Evolutionary conservation across 805 yeast species (phyloP), one percentile per base, ranked within the genome.

Genomic region (Saccharomyces mikatae): DNA sequence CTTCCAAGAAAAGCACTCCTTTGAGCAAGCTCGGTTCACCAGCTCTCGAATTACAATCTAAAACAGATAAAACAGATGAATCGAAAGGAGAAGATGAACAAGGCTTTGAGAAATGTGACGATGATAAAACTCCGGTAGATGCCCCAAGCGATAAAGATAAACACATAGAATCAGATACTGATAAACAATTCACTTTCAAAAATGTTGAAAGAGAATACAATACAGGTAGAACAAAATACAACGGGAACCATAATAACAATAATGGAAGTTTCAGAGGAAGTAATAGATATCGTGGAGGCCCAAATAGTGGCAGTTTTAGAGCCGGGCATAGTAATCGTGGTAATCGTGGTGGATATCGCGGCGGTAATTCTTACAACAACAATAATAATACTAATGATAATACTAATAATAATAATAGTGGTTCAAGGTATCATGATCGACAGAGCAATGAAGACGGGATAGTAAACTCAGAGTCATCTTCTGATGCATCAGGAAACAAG

Each of bases 141-240:
- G 22, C 22, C 24, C 17, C 44, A 36, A 21, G 22, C 27, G 47
- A 32, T 27, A 46, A 47, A 21, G 48, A 29, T 30, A 29, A 47
- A 24, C 21, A 28, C 11, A 14, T 13, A 14, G 27, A 41, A 24
- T 31, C 28, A 24, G 53, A 51, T 21, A 26, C 11, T 6, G 22
- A 10, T 4, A 51, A 54, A 46, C 30, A 32, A 17, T 62, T 62
- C 29, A 54, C 58, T 17, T 62, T 60, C 49, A 62, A 61, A 46
- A 56, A 59, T 47, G 49, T 51, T 3, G 55, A 52, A 28, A 54
- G 56, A 30, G 54, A 54, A 24, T 17, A 36, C 6, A 36, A 6
- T 36, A 27, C 26, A 36, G 13, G 47, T 13, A 28, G 47, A 14
- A 49, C 47, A 10, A 41, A 24, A 30, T 22, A 36, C 32, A 36